Percentiles rank a stretch among this genome's conserved stretches.
These are phyloP conservation scores for Jackrogersella multiformis DNA, from an alignment of 495 filamentous ascomycete species.

Conservation along the genomic window DNA sequence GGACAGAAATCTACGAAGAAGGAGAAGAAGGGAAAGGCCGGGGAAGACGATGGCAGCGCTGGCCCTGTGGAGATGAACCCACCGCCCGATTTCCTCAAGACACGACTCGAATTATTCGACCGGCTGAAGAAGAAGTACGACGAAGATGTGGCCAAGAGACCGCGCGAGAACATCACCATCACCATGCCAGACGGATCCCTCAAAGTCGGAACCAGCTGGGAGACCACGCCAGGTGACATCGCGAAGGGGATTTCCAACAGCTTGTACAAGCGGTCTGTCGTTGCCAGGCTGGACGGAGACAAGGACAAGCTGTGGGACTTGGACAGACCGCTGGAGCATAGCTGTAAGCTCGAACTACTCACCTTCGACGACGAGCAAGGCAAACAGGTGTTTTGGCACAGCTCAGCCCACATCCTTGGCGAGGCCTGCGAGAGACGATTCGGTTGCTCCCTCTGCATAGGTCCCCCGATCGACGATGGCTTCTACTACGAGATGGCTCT, in stretches of 20 bases:
- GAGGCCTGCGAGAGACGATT: conserved; percentile 91
- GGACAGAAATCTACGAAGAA: conserved; percentile 58
- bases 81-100: conserved; percentile 80
- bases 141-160: conserved; percentile 71
- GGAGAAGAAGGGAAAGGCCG: conserved; percentile 59
- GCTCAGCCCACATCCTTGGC: conserved; percentile 90
- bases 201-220: conserved; percentile 72
- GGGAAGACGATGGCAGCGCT: conserved; percentile 47
- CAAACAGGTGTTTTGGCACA: conserved; percentile 91
- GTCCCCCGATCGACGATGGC: conserved; percentile 89
- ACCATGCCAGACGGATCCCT: conserved; percentile 70
- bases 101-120: conserved; percentile 88
- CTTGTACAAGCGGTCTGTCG: conserved; percentile 77
- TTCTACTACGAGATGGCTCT: conserved; percentile 99
- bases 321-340: conserved; percentile 83
- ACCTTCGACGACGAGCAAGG: conserved; percentile 87
- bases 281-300: conserved; percentile 80
- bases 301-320: conserved; percentile 83
- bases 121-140: conserved; percentile 84
- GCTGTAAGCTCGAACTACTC: conserved; percentile 79
- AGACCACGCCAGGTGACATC: conserved; percentile 73
- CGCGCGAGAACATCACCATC: conserved; percentile 72
- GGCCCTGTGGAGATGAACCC: conserved; percentile 66
- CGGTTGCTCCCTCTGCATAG: conserved; percentile 89
- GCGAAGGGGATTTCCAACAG: conserved; percentile 74